Conservation (phyloP, 345 rosid genomes). For the Aegle marmelos region DNA sequence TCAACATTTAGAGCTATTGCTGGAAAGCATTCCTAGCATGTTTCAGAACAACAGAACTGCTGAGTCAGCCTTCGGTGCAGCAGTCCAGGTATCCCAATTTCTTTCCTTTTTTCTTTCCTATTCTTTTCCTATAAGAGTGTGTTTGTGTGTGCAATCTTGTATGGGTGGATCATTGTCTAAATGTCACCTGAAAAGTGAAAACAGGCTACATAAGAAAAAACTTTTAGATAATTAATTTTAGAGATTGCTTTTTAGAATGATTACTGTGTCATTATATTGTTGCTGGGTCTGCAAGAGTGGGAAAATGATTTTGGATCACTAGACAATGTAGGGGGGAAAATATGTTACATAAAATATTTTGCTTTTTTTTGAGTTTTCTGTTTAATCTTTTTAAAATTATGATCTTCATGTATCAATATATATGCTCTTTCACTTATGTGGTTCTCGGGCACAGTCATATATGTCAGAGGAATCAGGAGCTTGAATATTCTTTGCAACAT, state of each 20-base stretch:
- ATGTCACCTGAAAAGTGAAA: neutral
- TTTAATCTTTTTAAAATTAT: neutral
- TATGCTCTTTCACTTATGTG: neutral
- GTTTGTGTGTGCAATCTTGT: neutral
- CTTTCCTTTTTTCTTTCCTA: neutral
- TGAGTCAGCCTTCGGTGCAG: conserved; percentile 99
- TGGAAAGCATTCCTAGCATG: conserved; percentile 95
- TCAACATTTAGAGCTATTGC: conserved; percentile 85
- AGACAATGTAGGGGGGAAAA: neutral
- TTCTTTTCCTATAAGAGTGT: neutral
- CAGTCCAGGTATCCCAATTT: conserved; percentile 65
- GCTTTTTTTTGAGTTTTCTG: no score
- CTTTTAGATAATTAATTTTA: neutral
- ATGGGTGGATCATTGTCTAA: neutral
- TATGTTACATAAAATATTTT: neutral
- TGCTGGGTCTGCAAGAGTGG: neutral
- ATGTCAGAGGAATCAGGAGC: neutral
- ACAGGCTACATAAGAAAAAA: neutral
- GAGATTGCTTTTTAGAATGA: neutral
- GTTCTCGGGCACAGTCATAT: neutral
- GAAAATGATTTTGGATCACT: neutral
- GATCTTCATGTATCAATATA: neutral
- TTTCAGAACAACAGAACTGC: conserved; percentile 80
- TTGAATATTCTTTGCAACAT: neutral
- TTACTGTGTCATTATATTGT: neutral